Evolutionary conservation across 2,329 filamentous ascomycete species (phyloP).

Genomic region (Penicillium sp.): DNA sequence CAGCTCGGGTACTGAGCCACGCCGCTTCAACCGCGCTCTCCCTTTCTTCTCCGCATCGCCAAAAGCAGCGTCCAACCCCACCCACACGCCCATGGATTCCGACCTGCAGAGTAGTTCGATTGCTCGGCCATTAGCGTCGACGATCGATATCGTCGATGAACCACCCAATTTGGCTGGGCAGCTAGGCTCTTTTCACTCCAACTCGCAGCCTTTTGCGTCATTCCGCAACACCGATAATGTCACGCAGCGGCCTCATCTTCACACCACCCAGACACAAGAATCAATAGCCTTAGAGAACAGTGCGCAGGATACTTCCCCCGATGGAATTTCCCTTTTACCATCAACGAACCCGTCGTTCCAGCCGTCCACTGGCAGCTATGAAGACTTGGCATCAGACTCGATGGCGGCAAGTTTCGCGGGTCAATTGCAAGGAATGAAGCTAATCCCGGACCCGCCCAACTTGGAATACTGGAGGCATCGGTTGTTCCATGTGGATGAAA

Average conservation of each 20-base stretch:
- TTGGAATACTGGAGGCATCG: conserved; percentile 71
- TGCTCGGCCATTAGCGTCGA: conserved; percentile 21
- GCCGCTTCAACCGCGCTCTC: conserved; percentile 32
- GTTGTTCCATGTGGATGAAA: conserved; percentile 75
- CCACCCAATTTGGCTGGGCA: conserved; percentile 26
- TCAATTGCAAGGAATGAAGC: conserved; percentile 47
- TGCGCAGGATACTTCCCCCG: conserved; percentile 15
- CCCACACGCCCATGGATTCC: conserved; percentile 32
- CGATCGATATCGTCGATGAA: conserved; percentile 28
- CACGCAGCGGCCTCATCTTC: conserved; percentile 20
- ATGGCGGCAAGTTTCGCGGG: conserved; percentile 28
- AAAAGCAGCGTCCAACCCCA: conserved; percentile 36
- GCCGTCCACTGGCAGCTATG: conserved; percentile 21
- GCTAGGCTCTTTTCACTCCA: conserved; percentile 24
- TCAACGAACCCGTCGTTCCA: conserved; percentile 23
- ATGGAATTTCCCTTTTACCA: conserved; percentile 26
- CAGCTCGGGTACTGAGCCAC: conserved; percentile 6
- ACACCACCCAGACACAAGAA: conserved; percentile 14
- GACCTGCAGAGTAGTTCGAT: conserved; percentile 21
- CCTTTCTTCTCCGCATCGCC: conserved; percentile 22
- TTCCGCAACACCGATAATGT: conserved; percentile 32
- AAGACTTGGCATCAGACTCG: conserved; percentile 13
- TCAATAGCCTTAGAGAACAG: conserved; percentile 15
- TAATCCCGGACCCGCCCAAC: conserved; percentile 69
- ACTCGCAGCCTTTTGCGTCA: conserved; percentile 32